A percentile compares a stretch with the other conserved stretches of the same genome.
Evolutionary conservation across 306 rosid genomes (phyloP).

Genomic region (Rubus parviflorus): DNA sequence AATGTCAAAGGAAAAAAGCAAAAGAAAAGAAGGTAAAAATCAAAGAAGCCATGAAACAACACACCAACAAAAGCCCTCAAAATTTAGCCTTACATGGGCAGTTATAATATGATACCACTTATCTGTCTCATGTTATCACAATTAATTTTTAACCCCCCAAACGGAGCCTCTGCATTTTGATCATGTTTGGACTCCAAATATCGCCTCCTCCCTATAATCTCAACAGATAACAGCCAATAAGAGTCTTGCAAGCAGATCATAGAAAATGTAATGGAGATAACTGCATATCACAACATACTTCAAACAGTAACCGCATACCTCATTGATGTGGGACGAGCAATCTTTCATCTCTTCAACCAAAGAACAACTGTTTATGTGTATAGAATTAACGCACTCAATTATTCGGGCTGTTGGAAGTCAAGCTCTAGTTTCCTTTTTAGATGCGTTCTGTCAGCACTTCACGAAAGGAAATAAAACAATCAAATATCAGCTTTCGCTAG

Average conservation of each 20-base stretch:
- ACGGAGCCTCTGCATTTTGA: constrained; percentile 13
- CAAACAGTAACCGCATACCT: constrained; percentile 26
- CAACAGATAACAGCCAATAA: constrained; percentile 17
- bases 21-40: neutral
- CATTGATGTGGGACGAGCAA: constrained; percentile 15
- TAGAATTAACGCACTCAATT: constrained; percentile 16
- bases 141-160: constrained; percentile 31
- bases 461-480: constrained; percentile 29
- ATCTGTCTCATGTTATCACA: constrained; percentile 21
- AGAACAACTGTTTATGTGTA: neutral
- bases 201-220: constrained; percentile 31
- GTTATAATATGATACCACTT: constrained; percentile 25
- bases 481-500: constrained; percentile 1
- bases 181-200: constrained; percentile 16
- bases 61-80: constrained; percentile 17
- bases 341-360: constrained; percentile 10
- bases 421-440: constrained; percentile 91
- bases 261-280: constrained; percentile 8
- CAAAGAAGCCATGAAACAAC: neutral
- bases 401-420: constrained; percentile 74
- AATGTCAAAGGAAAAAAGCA: too few species aligned
- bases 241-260: constrained; percentile 30
- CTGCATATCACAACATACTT: constrained; percentile 17
- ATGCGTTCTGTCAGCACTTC: constrained; percentile 93
- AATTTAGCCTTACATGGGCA: constrained; percentile 29